phyloP scores from a whole-genome alignment of 805 yeast species.

The Metschnikowia hibisci region DNA sequence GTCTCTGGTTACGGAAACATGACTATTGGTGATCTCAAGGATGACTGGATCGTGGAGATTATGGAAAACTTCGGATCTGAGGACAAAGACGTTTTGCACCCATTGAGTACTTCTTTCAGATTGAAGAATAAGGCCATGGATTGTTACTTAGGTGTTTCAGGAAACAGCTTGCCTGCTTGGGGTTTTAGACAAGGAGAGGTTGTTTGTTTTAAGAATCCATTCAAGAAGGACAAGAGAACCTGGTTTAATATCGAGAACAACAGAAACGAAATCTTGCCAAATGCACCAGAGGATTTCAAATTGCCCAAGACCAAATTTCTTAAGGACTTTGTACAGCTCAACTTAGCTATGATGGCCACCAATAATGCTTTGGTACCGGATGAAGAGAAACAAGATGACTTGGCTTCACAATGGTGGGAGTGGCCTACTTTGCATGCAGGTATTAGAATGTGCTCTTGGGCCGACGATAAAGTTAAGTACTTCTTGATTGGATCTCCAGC shows the following conservation, averaged over 20 bases:
- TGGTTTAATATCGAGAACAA: constrained; percentile 87
- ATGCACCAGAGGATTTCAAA: constrained; percentile 56
- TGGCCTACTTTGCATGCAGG: constrained; percentile 74
- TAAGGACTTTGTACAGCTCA: constrained; percentile 66
- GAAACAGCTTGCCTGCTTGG: constrained; percentile 85
- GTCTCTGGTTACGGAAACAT: constrained; percentile 72
- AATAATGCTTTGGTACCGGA: constrained; percentile 81
- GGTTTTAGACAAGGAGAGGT: constrained; percentile 98
- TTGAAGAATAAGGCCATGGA: constrained; percentile 62
- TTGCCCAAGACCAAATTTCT: constrained; percentile 59
- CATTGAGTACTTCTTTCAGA: constrained; percentile 80
- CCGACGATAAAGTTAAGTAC: constrained; percentile 49
- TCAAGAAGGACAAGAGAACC: constrained; percentile 72
- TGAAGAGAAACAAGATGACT: constrained; percentile 63
- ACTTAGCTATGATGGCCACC: constrained; percentile 85
- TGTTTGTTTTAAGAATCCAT: constrained; percentile 66
- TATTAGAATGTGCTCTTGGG: constrained; percentile 77
- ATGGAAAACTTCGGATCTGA: constrained; percentile 56
- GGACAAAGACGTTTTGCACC: constrained; percentile 57
- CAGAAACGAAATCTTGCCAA: constrained; percentile 53
- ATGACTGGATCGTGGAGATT: constrained; percentile 74
- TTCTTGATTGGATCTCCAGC: constrained; percentile 68
- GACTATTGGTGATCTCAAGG: constrained; percentile 63
- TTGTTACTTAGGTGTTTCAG: constrained; percentile 85
- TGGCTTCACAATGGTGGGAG: constrained; percentile 77